Base-by-base conservation (phyloP, 257 asterid genomes). In the Osmanthus fragrans region DNA sequence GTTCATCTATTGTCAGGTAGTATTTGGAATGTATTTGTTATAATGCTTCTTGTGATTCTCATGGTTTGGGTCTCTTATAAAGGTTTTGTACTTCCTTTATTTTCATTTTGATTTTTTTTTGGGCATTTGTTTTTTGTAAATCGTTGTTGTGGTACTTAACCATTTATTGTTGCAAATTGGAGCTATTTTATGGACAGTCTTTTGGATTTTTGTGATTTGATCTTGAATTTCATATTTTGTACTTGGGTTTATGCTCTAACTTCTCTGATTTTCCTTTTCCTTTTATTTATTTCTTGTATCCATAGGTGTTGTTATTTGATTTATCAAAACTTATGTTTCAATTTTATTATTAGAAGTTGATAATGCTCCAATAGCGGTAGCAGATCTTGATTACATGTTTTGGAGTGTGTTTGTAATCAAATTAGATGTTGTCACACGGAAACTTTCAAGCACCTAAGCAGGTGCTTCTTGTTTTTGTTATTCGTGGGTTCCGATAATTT, bases 1-100 rank as follows among this genome's bases (percentile, higher is more conserved):
- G 83, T 76, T 86, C 97, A 11, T 79, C 89, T 9, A 88, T 83
- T 83, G 82, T 82, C 77, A 74, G 96, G 97, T 94, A 84, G 60
- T 77, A 27, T 73, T 82, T 81, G 7, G 34, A 27, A 25, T 63
- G 21, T 63, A 63, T 23, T 76, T 11, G 5, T 37, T 29, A 7
- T 79, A 0, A 79, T 56, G 16, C 69, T 86, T 63, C 79, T 80
- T 71, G 84, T 78, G 42, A 77, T 80, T 83, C 78, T 77, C 63
- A 15, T 82, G 5, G 65, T 70, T 81, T 54, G 75, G 29, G 83
- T 71, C 71, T 34, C 87, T 68, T 34, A 80, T 68, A 77, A 82
- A 70, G 79, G 74, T 69, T 82, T 84, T 87, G 86, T 79, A 74
- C 34, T 42, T 45, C 70, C 32, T 78, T 54, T 40, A 16, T 42